A percentile compares a stretch with the other conserved stretches of the same genome.
These are phyloP conservation scores for Teunomyces cretensis DNA, from an alignment of 805 yeast genomes.

Conservation along the genomic window DNA sequence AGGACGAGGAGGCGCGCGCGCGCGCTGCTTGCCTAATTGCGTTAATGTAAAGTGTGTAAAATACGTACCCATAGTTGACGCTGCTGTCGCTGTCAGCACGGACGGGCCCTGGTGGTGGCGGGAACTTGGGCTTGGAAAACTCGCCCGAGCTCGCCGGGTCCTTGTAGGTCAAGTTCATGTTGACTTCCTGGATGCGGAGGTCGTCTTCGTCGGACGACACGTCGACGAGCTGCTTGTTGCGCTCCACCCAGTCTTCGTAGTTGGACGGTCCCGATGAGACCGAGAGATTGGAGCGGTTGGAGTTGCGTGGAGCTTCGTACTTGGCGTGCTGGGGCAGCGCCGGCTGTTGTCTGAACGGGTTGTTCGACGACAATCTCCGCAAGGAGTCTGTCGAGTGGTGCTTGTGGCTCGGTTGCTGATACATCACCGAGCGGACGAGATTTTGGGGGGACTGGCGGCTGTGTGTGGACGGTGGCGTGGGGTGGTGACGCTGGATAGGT, in stretches of 20 bases:
- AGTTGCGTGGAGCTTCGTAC: constrained; percentile 11
- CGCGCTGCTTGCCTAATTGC: too few species aligned
- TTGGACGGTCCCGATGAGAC: constrained; percentile 4
- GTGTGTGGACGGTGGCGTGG: too few species aligned
- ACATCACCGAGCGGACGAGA: too few species aligned
- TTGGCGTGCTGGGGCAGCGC: constrained; percentile 6
- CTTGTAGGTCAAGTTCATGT: constrained; percentile 5
- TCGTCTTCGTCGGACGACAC: constrained; percentile 45
- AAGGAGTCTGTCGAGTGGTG: constrained; percentile 35
- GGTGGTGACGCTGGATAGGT: too few species aligned
- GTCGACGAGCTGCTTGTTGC: constrained; percentile 40
- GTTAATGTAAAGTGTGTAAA: neutral
- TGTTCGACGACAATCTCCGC: constrained; percentile 59
- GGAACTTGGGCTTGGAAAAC: constrained; percentile 22
- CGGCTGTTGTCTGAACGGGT: constrained; percentile 60
- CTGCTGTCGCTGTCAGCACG: constrained; percentile 37
- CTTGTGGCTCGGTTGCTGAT: constrained; percentile 37
- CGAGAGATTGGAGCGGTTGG: constrained; percentile 11
- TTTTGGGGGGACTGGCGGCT: too few species aligned
- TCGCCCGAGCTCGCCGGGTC: constrained; percentile 6
- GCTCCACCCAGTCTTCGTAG: constrained; percentile 61
- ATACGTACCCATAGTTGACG: constrained; percentile 34
- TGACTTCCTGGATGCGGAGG: constrained; percentile 8
- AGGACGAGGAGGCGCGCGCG: too few species aligned
- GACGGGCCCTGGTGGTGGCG: constrained; percentile 26